Base-by-base conservation (phyloP, 768 basidiomycete species). In the Ephemerocybe angulata region DNA sequence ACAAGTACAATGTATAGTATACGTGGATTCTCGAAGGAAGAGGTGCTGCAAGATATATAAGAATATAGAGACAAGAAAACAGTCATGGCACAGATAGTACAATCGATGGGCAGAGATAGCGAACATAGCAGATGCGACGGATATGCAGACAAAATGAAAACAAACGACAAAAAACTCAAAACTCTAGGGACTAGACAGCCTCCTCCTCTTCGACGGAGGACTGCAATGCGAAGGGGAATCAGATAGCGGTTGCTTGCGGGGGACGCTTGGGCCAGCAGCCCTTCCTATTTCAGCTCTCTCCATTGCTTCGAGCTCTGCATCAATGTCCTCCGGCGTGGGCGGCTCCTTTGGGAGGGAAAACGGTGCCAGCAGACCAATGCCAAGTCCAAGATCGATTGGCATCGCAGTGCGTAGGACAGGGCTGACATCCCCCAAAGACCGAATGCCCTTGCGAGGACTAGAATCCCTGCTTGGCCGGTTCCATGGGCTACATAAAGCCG, bases 291-390 rank as follows among this genome's bases (percentile, higher is more conserved):
- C 59, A 29, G 53, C 38, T 22, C 55, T 57, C 30, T 59, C 64
- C 19, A 64, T 63, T 48, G 67, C 69, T 27, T 71, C 67, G 28
- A 58, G 44, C 42, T 65, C 69, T 35, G 67, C 67, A 24, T 69
- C 70, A 24, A 57, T 60, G 61, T 74, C 71, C 52, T 63, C 64
- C 21, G 54, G 58, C 15, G 60, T 52, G 1, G 61, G 41, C 6
- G 63, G 48, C 21, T 73, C 74, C 28, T 73, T 71, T 31, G 78
- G 72, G 46, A 81, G 68, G 28, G 69, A 70, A 59, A 85, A 85
- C 12, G 84, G 79, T 50, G 78, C 82, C 60, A 85, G 70, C 37
- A 85, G 69, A 7, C 81, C 81, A 51, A 84, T 73, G 3, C 77
- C 78, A 41, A 83, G 65, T 15, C 79, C 77, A 28, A 73, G 68